Conservation (phyloP, 306 rosid genomes). For the Vicia sativa region DNA sequence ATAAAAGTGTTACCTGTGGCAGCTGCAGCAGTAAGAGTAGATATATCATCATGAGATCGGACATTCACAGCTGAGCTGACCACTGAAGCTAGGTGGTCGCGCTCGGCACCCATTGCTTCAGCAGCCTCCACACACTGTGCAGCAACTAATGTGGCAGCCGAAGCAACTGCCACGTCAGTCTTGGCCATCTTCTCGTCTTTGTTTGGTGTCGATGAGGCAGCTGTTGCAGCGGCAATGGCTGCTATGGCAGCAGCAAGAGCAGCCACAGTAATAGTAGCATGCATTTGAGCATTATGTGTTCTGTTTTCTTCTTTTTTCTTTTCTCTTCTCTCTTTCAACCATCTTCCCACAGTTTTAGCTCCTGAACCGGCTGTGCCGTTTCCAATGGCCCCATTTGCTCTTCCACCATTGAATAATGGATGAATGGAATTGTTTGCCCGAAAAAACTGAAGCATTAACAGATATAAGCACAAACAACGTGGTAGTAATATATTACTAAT, state of each 20-base stretch:
- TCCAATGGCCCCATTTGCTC: slow-evolving; percentile 57
- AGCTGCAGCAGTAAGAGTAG: slow-evolving; percentile 94
- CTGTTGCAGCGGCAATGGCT: slow-evolving; percentile 81
- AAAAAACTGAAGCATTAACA: slow-evolving; percentile 62
- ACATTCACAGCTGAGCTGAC: slow-evolving; percentile 93
- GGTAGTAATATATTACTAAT: background rate
- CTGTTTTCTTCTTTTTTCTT: slow-evolving; percentile 89
- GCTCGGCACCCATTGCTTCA: slow-evolving; percentile 91
- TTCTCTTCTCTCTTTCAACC: slow-evolving; percentile 96
- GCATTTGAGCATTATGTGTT: slow-evolving; percentile 88
- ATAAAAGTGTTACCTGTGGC: slow-evolving; percentile 72
- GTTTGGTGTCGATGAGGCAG: slow-evolving; percentile 62
- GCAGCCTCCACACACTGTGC: slow-evolving; percentile 97
- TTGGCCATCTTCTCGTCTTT: slow-evolving; percentile 71
- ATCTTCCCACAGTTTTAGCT: slow-evolving; percentile 87
- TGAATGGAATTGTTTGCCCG: slow-evolving; percentile 79
- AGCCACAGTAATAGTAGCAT: slow-evolving; percentile 88
- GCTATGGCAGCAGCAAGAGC: slow-evolving; percentile 91
- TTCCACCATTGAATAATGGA: slow-evolving; percentile 74
- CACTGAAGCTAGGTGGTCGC: slow-evolving; percentile 83
- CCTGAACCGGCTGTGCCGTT: slow-evolving; percentile 52
- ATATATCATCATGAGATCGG: slow-evolving; percentile 81
- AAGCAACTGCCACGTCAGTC: slow-evolving; percentile 87
- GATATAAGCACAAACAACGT: background rate
- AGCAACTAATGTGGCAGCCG: slow-evolving; percentile 90